Conservation (phyloP, 352 stramenopile species). For the Globisporangium sylvaticum region DNA sequence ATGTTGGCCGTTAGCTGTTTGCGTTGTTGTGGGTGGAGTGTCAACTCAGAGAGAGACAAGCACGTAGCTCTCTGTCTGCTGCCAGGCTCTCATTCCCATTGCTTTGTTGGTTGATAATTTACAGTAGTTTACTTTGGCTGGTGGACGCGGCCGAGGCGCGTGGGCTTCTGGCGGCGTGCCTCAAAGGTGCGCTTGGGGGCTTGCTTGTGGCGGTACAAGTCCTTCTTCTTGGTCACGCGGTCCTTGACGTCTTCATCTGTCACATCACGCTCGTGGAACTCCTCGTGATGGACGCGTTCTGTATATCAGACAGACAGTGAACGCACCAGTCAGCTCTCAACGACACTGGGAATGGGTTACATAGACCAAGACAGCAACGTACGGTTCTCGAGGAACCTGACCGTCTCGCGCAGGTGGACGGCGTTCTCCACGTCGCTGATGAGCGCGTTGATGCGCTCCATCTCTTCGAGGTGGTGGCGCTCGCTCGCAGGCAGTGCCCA, state of each 20-base stretch:
- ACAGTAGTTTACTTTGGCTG: slow-evolving; percentile 50
- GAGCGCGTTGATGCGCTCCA: slow-evolving; percentile 69
- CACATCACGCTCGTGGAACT: slow-evolving; percentile 51
- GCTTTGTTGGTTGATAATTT: slow-evolving; percentile 7
- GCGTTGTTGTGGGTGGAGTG: neutral
- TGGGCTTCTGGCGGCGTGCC: slow-evolving; percentile 42
- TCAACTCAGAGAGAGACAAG: neutral
- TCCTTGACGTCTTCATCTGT: slow-evolving; percentile 53
- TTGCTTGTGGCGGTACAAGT: slow-evolving; percentile 34
- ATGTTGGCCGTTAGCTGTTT: neutral
- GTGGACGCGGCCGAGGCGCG: slow-evolving; percentile 56
- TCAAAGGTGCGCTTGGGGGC: slow-evolving; percentile 41
- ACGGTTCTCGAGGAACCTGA: slow-evolving; percentile 57
- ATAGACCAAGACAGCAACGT: slow-evolving; percentile 6
- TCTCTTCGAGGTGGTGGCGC: slow-evolving; percentile 60
- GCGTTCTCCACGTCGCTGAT: slow-evolving; percentile 72
- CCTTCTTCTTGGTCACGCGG: slow-evolving; percentile 42
- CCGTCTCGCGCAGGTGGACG: slow-evolving; percentile 52
- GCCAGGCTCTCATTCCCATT: neutral
- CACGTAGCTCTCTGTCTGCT: neutral
- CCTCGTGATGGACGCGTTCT: slow-evolving; percentile 54
- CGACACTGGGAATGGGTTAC: neutral
- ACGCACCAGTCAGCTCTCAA: neutral
- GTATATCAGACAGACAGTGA: neutral
- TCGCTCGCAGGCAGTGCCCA: slow-evolving; percentile 43